Conservation (phyloP, 192 early-diverging fungal species). For the Backusella psychrophila region DNA sequence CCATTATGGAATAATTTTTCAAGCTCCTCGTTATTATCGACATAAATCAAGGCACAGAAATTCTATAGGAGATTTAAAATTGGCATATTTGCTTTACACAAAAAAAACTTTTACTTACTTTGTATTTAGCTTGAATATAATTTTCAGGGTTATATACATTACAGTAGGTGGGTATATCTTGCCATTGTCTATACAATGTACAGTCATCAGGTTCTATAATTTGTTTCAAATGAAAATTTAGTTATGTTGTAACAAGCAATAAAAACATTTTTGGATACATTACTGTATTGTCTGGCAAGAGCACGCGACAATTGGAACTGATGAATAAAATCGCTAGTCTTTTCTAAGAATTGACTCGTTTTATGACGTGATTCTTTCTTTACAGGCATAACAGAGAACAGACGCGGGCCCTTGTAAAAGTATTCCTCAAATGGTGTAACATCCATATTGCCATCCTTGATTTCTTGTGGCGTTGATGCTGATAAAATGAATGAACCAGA, state of each 20-base stretch:
- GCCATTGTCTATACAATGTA: background rate
- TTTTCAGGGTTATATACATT: constrained; percentile 1
- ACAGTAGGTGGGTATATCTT: background rate
- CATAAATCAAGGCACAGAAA: constrained; percentile 29
- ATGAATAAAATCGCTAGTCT: background rate
- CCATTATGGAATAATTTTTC: constrained; percentile 6
- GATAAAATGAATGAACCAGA: constrained; percentile 27
- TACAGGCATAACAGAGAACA: constrained; percentile 4
- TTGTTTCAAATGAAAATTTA: background rate
- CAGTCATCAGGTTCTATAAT: background rate
- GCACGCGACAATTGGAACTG: constrained; percentile 6
- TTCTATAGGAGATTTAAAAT: constrained; percentile 21
- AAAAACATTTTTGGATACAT: background rate
- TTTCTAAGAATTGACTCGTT: background rate
- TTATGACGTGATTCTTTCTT: background rate
- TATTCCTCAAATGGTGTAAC: constrained; percentile 30
- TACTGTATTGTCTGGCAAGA: constrained; percentile 14
- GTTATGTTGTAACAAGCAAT: background rate
- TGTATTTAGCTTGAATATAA: constrained; percentile 17
- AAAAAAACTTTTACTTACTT: background rate
- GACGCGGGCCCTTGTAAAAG: constrained; percentile 23
- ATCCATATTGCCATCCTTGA: background rate
- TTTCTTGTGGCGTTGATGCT: background rate
- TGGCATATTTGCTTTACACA: background rate
- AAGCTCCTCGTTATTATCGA: constrained; percentile 23